A percentile compares a stretch with the other conserved stretches of the same genome.
Evolutionary conservation across 305 asterid species (phyloP).

Genomic region (Rubia peregrina): DNA sequence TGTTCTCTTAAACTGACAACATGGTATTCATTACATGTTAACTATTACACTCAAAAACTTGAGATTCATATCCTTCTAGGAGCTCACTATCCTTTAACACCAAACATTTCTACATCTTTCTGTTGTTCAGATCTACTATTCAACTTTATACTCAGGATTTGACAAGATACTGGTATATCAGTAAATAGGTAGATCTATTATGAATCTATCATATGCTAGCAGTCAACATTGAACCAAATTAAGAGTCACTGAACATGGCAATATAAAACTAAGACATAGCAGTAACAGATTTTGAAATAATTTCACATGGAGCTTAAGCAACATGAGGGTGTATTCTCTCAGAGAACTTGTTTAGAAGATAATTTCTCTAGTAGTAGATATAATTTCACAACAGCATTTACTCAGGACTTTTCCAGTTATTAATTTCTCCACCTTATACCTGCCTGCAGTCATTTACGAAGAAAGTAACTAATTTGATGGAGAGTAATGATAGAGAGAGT

Average conservation of each 20-base stretch:
- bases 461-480: not conserved
- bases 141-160: not conserved
- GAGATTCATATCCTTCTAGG: not conserved
- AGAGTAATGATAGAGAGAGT: no score
- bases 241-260: not conserved
- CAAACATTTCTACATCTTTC: not conserved
- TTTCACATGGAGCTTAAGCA: not conserved
- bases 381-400: not conserved
- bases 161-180: not conserved
- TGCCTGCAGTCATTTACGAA: not conserved
- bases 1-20: not conserved
- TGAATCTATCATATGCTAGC: not conserved
- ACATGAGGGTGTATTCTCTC: not conserved
- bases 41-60: not conserved
- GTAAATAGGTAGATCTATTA: not conserved
- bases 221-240: not conserved
- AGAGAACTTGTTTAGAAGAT: not conserved
- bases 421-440: not conserved
- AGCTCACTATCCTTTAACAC: not conserved
- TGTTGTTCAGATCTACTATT: not conserved
- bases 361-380: not conserved
- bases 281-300: not conserved
- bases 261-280: not conserved
- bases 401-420: not conserved
- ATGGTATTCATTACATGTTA: not conserved